A percentile compares a stretch with the other conserved stretches of the same genome.
phyloP scores from a whole-genome alignment of 306 rosid genomes.

The Mimosa bimucronata region DNA sequence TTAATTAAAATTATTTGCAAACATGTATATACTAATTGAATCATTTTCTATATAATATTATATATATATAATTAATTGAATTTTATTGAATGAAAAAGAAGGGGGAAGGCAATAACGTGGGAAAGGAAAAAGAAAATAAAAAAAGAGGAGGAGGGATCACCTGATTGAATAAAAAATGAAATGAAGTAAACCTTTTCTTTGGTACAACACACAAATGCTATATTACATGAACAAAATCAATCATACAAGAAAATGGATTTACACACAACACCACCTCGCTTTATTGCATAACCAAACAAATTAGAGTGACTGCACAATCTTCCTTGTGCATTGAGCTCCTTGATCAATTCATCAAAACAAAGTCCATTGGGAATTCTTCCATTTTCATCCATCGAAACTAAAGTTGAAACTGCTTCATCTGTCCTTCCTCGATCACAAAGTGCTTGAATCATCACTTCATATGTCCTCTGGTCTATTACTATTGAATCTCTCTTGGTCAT shows the following conservation, averaged over 20 bases:
- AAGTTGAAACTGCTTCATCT: constrained; percentile 51
- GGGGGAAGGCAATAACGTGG: too few relatives aligned
- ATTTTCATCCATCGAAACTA: constrained; percentile 45
- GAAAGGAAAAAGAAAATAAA: too few relatives aligned
- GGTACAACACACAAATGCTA: not conserved
- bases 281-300: constrained; percentile 60
- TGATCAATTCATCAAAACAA: constrained; percentile 49
- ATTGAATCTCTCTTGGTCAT: constrained; percentile 45
- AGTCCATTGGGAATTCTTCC: constrained; percentile 43
- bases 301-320: constrained; percentile 43
- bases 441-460: constrained; percentile 56
- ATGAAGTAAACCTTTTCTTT: too few relatives aligned
- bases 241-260: not conserved
- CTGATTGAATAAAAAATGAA: too few relatives aligned
- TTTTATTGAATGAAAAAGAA: too few relatives aligned
- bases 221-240: not conserved
- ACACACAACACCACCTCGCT: constrained; percentile 54
- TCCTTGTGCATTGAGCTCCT: constrained; percentile 51
- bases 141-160: too few relatives aligned
- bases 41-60: too few relatives aligned
- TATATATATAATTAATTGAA: too few relatives aligned
- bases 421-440: constrained; percentile 57
- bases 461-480: constrained; percentile 50
- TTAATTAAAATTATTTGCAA: too few relatives aligned
- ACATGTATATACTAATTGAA: too few relatives aligned